Percentiles rank a stretch among this genome's conserved stretches.
phyloP scores from a whole-genome alignment of 768 basidiomycete genomes.

The Tulasnella sp. region DNA sequence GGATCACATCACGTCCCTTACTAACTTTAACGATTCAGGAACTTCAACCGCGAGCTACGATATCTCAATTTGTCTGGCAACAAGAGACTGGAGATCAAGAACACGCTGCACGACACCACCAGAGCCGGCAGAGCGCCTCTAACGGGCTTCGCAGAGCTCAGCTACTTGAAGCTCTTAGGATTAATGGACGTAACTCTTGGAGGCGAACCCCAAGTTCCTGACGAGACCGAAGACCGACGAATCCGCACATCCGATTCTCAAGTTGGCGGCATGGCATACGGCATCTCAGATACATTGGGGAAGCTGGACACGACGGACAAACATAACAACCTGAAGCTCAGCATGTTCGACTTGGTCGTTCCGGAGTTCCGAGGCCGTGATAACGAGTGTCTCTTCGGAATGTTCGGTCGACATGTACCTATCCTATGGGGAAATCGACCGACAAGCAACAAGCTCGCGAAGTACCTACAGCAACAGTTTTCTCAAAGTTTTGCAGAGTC shows the following conservation, averaged over 20 bases:
- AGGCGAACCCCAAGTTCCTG: conserved; percentile 58
- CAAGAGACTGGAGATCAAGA: conserved; percentile 91
- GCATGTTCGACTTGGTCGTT: conserved; percentile 91
- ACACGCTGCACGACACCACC: conserved; percentile 34
- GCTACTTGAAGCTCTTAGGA: conserved; percentile 85
- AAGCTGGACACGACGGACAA: conserved; percentile 57
- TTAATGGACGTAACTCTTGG: conserved; percentile 94
- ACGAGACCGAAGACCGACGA: conserved; percentile 77
- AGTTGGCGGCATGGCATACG: conserved; percentile 91
- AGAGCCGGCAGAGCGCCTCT: conserved; percentile 45
- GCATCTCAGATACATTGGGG: conserved; percentile 92
- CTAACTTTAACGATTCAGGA: conserved; percentile 57
- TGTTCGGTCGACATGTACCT: conserved; percentile 83
- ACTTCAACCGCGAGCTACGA: conserved; percentile 89
- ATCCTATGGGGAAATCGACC: conserved; percentile 46
- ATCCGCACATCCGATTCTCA: conserved; percentile 89
- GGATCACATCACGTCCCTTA: background rate
- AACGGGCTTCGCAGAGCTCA: conserved; percentile 86
- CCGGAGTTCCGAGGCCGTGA: conserved; percentile 75
- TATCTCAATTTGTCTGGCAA: conserved; percentile 98
- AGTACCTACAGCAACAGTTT: conserved; percentile 84
- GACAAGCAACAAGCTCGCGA: conserved; percentile 68
- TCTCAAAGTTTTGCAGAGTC: conserved; percentile 62
- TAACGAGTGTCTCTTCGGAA: conserved; percentile 89
- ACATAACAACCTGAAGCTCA: conserved; percentile 81